Evolutionary conservation across 2,329 filamentous ascomycete species (phyloP).

Genomic region (Xylaria sp.): DNA sequence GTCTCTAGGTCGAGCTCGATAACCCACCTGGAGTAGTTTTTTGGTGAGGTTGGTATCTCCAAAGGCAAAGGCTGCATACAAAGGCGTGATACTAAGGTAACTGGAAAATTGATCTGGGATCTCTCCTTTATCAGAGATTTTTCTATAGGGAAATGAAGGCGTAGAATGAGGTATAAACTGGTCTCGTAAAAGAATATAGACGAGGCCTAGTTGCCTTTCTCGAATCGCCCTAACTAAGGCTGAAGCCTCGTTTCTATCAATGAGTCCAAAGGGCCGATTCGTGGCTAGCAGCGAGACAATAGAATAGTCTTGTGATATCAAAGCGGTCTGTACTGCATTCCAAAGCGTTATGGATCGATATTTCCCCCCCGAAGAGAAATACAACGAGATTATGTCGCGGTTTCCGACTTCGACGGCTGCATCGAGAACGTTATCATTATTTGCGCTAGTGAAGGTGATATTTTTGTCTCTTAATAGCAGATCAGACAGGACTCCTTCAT

Average conservation of each 20-base stretch:
- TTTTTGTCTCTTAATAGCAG: background rate
- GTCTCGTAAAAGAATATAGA: background rate
- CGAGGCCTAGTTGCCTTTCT: background rate
- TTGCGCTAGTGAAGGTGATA: background rate
- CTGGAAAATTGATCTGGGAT: background rate
- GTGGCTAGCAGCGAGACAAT: conserved; percentile 10
- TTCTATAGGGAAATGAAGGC: background rate
- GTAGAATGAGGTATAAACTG: background rate
- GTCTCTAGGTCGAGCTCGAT: background rate
- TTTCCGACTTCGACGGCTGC: conserved; percentile 14
- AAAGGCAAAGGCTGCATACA: background rate
- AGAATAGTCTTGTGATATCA: background rate
- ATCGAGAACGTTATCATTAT: conserved; percentile 5
- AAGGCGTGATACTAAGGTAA: background rate
- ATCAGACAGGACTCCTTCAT: background rate
- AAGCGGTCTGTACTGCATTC: conserved; percentile 2
- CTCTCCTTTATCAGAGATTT: background rate
- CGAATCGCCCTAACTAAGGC: conserved; percentile 1
- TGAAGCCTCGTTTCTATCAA: conserved; percentile 9
- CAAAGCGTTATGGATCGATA: conserved; percentile 23
- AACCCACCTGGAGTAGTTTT: conserved; percentile 1
- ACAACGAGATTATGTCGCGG: background rate
- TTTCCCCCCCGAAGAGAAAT: conserved; percentile 16
- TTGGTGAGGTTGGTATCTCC: background rate
- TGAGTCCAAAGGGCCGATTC: background rate